Base-by-base conservation (phyloP, 306 rosid genomes). In the Ammopiptanthus mongolicus region DNA sequence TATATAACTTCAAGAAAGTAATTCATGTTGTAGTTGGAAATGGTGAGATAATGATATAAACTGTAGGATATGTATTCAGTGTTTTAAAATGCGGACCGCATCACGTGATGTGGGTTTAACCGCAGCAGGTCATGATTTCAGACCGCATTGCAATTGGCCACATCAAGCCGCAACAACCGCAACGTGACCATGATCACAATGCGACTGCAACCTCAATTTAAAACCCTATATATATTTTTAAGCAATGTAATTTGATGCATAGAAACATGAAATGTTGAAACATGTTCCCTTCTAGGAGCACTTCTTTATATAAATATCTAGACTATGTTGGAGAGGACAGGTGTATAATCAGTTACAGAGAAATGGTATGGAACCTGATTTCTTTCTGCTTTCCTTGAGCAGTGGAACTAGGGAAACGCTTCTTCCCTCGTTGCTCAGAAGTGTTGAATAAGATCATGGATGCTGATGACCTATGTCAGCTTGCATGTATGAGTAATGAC, bases 371-470 rank as follows among this genome's bases (percentile, higher is more conserved):
- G n/a, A 13, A 18, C 66, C 12, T 63, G n/a, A 29, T 62, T 52
- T 42, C 0, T 48, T 74, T 29, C 6, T 51, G 42, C 42, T 83
- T 76, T 68, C 6, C 28, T 34, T 71, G 89, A 21, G 60, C 87
- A 90, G 93, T 85, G 74, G 96, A 86, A 63, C 68, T 88, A 8
- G 93, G 88, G 62, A 86, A 88, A 78, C 90, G 93, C 25, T 88
- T 85, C 88, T 90, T 90, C 65, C 96, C 96, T 15, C 93, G 90
- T 36, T 90, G 96, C 81, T 85, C 91, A 13, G 87, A 72, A 65
- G 88, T 88, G 64, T 79, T 85, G 68, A 88, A 91, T 63, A 88
- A 82, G 74, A 88, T 91, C 22, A 88, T 91, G 96, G 96, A 91
- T 68, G 83, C 86, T 3, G 85, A 88, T 66, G 93, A 87, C 55